These are phyloP conservation scores for Ceratocystis harringtonii DNA, from an alignment of 2,329 filamentous ascomycete genomes.

Conservation along the genomic window DNA sequence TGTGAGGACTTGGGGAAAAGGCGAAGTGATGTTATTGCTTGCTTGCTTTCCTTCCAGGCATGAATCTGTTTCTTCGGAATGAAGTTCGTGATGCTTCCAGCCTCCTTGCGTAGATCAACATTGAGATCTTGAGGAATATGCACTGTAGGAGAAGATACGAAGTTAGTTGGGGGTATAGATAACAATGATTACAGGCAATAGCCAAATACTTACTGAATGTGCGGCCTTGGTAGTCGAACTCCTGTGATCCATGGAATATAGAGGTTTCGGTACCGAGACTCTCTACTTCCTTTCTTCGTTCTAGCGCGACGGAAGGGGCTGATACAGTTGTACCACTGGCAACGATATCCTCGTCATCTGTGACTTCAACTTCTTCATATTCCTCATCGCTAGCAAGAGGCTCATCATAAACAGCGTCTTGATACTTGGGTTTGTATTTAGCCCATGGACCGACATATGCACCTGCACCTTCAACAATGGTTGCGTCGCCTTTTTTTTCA, in stretches of 20 bases:
- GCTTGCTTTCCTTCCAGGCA: constrained; percentile 71
- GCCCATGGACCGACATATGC: constrained; percentile 95
- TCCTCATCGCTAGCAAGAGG: constrained; percentile 67
- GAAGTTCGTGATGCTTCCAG: constrained; percentile 70
- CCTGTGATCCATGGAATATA: constrained; percentile 66
- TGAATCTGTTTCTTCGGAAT: constrained; percentile 90
- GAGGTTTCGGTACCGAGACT: constrained; percentile 60
- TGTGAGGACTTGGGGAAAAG: constrained; percentile 86
- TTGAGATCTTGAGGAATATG: constrained; percentile 86
- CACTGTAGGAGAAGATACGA: constrained; percentile 34
- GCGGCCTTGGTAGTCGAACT: constrained; percentile 86
- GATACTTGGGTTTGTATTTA: constrained; percentile 56
- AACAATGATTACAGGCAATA: neutral
- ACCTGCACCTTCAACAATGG: constrained; percentile 69
- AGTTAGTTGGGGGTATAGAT: neutral
- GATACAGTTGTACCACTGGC: constrained; percentile 47
- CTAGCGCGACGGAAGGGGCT: constrained; percentile 40
- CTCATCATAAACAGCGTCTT: constrained; percentile 57
- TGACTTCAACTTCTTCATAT: constrained; percentile 62
- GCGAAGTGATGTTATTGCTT: constrained; percentile 73
- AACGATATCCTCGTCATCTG: constrained; percentile 54
- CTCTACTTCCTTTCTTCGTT: constrained; percentile 42
- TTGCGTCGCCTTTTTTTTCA: constrained; percentile 71
- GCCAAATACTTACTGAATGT: constrained; percentile 48
- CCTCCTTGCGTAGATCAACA: constrained; percentile 68